Percentiles rank a stretch among this genome's conserved stretches.
These are phyloP conservation scores for Alternaria gaisen DNA, from an alignment of 2,329 filamentous ascomycete genomes.

Conservation along the genomic window DNA sequence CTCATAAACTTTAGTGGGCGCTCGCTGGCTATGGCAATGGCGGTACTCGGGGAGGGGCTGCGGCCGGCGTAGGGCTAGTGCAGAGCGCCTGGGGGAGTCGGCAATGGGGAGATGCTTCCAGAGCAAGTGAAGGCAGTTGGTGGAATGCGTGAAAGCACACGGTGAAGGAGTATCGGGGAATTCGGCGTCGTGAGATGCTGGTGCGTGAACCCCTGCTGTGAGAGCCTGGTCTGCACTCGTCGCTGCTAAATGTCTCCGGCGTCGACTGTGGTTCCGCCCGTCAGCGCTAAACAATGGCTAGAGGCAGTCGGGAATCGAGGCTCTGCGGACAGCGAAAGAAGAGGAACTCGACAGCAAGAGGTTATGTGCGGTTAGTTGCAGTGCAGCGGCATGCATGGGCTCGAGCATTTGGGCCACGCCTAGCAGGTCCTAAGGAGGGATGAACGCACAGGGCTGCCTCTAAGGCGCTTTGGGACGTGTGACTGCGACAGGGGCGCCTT, in stretches of 20 bases:
- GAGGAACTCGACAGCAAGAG: conserved; percentile 10
- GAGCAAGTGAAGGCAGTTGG: conserved; percentile 8
- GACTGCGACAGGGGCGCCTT: conserved; percentile 25
- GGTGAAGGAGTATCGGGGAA: conserved; percentile 16
- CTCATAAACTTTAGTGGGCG: conserved; percentile 35
- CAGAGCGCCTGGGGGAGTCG: background rate
- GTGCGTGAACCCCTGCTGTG: conserved; percentile 34
- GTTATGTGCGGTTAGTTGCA: conserved; percentile 8
- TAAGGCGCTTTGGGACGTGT: conserved; percentile 22
- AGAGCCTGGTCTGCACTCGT: conserved; percentile 20
- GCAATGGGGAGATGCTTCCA: conserved; percentile 11
- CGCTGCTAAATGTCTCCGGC: conserved; percentile 18
- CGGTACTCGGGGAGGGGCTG: conserved; percentile 27
- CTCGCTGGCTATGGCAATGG: conserved; percentile 13
- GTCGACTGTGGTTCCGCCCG: conserved; percentile 21
- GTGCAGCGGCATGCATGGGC: conserved; percentile 14
- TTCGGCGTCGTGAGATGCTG: conserved; percentile 16
- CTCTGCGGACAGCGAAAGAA: conserved; percentile 10
- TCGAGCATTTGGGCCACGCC: conserved; percentile 13
- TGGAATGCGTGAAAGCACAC: background rate
- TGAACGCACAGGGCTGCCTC: conserved; percentile 26
- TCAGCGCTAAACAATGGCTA: conserved; percentile 16
- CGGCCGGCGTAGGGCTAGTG: conserved; percentile 8
- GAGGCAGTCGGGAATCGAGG: conserved; percentile 5
- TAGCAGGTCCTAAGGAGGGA: conserved; percentile 22